Base-by-base conservation (phyloP, 192 early-diverging fungal species). In the Coemansia sp. region DNA sequence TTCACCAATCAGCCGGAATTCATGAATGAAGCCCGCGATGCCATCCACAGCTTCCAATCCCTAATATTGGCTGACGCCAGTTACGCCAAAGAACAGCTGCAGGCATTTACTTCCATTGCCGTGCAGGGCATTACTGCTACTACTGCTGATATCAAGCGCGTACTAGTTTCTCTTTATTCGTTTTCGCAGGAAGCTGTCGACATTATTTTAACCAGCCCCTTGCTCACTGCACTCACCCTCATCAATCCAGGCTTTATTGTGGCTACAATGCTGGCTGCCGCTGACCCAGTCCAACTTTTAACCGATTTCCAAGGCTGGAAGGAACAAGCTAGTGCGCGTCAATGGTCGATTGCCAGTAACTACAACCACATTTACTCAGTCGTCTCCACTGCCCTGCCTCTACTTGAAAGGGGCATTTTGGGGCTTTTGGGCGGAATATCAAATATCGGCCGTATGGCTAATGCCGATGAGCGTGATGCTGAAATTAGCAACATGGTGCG, bases 1-100 rank as follows among this genome's bases (percentile, higher is more conserved):
- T 12, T 80, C 7, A 80, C 77, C n/a, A 74, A 74, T 43, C 58
- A 68, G 19, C 37, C 64, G 6, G 67, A 45, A n/a, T 74, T 68
- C 46, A 24, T 46, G 5, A 35, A 56, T 17, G 62, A 71, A 14
- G 68, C 53, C 2, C 65, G 67, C 11, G 24, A n/a, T 7, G 72
- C 51, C 4, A 61, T 45, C n/a, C n/a, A 42, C 5, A 38, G 22
- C 15, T 45, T 80, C 24, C 60, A 74, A 56, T 64, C 58, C 12
- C n/a, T 49, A 41, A 20, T 71, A 24, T 51, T 65, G 31, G 35
- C 68, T 0, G 65, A 80, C 12, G 19, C 74, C n/a, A 64, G 42
- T 22, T 51, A 68, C 19, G 56, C 47, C 27, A 65, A 40, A 27
- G 45, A 60, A 7, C 43, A 74, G 17, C 7, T 68, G 6, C 24